A percentile compares a stretch with the other conserved stretches of the same genome.
Evolutionary conservation across 1,284 basidiomycete genomes (phyloP).

Genomic region (Macrocystidia cucumis): DNA sequence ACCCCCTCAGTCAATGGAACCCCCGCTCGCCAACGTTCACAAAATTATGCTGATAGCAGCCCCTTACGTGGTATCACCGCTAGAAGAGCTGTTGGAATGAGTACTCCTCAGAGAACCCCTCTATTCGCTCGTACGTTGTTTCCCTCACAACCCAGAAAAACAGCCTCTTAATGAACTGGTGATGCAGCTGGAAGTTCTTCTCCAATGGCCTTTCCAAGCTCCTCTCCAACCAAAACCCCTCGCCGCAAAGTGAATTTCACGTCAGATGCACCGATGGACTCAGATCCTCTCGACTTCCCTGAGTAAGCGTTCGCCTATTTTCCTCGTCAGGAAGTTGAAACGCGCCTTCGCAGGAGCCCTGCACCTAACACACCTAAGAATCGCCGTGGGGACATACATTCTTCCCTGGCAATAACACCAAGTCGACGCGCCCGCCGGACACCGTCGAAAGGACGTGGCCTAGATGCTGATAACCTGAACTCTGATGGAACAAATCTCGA

Average conservation of each 20-base stretch:
- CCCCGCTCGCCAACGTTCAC: constrained; percentile 31
- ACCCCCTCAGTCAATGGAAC: constrained; percentile 54
- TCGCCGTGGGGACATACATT: constrained; percentile 80
- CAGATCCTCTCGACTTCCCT: constrained; percentile 58
- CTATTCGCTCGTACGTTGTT: constrained; percentile 43
- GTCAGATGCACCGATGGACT: constrained; percentile 32
- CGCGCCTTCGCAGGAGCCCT: constrained; percentile 23
- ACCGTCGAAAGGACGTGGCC: no score
- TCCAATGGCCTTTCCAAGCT: constrained; percentile 68
- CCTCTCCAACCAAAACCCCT: constrained; percentile 49
- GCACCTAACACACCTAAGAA: constrained; percentile 56
- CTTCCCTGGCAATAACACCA: constrained; percentile 61
- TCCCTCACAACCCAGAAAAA: constrained; percentile 3
- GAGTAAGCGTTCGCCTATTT: constrained; percentile 28
- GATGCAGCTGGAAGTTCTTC: constrained; percentile 51
- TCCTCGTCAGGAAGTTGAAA: no score
- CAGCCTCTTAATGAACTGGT: constrained; percentile 8
- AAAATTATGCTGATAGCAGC: constrained; percentile 33
- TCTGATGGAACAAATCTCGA: constrained; percentile 52
- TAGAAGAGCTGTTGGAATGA: constrained; percentile 54
- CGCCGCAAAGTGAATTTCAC: constrained; percentile 21
- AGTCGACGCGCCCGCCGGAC: constrained; percentile 30
- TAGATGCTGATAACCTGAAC: constrained; percentile 33
- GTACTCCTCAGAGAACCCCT: constrained; percentile 48
- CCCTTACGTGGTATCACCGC: constrained; percentile 43